These are phyloP conservation scores for Drechslerella stenobrocha DNA, from an alignment of 2,329 filamentous ascomycete species.

Conservation along the genomic window DNA sequence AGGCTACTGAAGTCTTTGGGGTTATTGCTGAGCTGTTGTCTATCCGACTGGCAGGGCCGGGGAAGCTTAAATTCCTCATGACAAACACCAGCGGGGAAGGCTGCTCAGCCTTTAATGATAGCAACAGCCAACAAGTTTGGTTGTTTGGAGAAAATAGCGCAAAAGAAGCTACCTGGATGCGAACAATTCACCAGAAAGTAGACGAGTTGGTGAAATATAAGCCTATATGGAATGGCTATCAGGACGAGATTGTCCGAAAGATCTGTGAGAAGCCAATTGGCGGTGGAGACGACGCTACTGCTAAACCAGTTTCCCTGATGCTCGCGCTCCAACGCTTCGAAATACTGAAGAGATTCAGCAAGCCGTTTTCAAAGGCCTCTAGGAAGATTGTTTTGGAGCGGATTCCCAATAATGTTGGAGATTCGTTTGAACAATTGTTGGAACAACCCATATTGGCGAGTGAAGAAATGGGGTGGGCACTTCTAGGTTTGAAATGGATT, in stretches of 20 bases:
- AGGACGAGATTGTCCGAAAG: background rate
- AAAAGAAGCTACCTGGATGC: background rate
- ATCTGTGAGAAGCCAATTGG: background rate
- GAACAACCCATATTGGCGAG: background rate
- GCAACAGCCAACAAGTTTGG: background rate
- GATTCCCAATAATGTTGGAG: background rate
- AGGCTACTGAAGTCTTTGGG: background rate
- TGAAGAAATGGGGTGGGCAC: background rate
- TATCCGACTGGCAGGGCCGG: background rate
- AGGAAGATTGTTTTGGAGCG: background rate
- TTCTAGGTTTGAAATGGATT: conserved; percentile 2
- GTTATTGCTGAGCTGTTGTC: background rate
- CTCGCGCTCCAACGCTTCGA: conserved; percentile 1
- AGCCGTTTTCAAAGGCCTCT: background rate
- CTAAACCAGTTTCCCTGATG: background rate
- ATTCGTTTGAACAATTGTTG: conserved; percentile 1
- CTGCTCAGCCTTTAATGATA: background rate
- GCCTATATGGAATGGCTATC: background rate
- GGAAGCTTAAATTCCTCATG: background rate
- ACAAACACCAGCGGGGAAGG: background rate
- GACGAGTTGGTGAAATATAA: conserved; percentile 7
- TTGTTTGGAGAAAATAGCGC: background rate
- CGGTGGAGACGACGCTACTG: background rate
- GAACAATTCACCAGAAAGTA: background rate
- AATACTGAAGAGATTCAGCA: background rate